A percentile compares a stretch with the other conserved stretches of the same genome.
phyloP scores from a whole-genome alignment of 78 protist genomes.

The Polysphondylium violaceum region DNA sequence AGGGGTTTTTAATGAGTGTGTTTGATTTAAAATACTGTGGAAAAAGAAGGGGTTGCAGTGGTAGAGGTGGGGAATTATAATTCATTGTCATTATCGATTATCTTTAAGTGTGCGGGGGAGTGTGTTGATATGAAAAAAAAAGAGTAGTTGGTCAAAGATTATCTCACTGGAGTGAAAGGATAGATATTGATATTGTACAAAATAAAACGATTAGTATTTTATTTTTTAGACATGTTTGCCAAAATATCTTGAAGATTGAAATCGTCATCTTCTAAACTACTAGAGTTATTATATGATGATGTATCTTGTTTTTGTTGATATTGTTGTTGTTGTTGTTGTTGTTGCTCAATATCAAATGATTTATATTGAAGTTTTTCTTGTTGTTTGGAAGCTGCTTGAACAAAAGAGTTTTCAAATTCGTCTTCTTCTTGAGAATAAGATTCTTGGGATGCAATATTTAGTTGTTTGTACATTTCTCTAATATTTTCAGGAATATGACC shows the following conservation, averaged over 20 bases:
- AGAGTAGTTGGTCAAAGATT: too few species aligned
- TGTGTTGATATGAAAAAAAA: too few species aligned
- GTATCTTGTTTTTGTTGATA: background rate
- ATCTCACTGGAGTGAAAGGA: too few species aligned
- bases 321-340: background rate
- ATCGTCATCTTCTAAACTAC: background rate
- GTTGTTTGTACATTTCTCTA: background rate
- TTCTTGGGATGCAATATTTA: background rate
- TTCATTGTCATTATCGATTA: too few species aligned
- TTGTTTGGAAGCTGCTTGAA: background rate
- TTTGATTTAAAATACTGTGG: too few species aligned
- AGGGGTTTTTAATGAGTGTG: too few species aligned
- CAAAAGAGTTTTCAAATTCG: background rate
- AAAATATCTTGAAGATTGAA: constrained; percentile 18
- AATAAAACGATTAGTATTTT: background rate
- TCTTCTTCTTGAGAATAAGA: too few species aligned
- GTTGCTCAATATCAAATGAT: too few species aligned
- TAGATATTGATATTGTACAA: too few species aligned
- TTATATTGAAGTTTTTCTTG: background rate
- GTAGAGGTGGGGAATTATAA: too few species aligned
- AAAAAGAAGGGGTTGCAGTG: too few species aligned
- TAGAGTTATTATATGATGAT: background rate
- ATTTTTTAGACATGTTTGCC: constrained; percentile 1
- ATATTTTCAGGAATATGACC: background rate
- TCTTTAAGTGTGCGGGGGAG: too few species aligned